These are phyloP conservation scores for Kwoniella sp. DNA, from an alignment of 768 basidiomycete species.

Conservation along the genomic window DNA sequence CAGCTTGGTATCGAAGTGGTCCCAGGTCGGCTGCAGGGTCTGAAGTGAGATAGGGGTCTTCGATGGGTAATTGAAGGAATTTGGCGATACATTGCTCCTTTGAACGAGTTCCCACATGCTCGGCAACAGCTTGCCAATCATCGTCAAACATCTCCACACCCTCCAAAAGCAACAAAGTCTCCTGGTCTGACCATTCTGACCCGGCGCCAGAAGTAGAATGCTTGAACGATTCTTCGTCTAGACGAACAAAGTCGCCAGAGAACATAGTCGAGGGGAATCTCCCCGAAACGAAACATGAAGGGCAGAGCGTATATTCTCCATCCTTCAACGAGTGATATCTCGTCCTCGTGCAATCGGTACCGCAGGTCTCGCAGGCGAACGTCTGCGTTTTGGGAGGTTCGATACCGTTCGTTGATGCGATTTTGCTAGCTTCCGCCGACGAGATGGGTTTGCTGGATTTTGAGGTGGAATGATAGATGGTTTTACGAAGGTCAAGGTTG, in stretches of 20 bases:
- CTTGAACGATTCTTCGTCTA: slow-evolving; percentile 55
- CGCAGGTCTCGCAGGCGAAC: slow-evolving; percentile 90
- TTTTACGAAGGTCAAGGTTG: slow-evolving; percentile 76
- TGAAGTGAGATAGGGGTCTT: slow-evolving; percentile 82
- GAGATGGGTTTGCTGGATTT: slow-evolving; percentile 75
- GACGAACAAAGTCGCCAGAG: slow-evolving; percentile 85
- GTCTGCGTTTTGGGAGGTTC: slow-evolving; percentile 58
- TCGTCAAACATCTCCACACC: slow-evolving; percentile 98
- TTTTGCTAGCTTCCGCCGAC: slow-evolving; percentile 65
- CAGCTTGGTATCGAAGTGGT: slow-evolving; percentile 48
- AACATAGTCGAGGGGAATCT: slow-evolving; percentile 96
- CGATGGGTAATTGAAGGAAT: slow-evolving; percentile 94
- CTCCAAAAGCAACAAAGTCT: slow-evolving; percentile 84
- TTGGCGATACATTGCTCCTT: slow-evolving; percentile 94
- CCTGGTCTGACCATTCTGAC: slow-evolving; percentile 86
- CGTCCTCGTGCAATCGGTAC: slow-evolving; percentile 81
- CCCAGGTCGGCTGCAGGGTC: slow-evolving; percentile 49
- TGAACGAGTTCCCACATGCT: slow-evolving; percentile 86
- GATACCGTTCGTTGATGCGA: slow-evolving; percentile 56
- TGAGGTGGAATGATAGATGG: slow-evolving; percentile 77
- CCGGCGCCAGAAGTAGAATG: slow-evolving; percentile 56
- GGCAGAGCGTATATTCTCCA: slow-evolving; percentile 86
- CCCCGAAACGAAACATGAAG: slow-evolving; percentile 90
- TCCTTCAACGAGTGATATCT: slow-evolving; percentile 93
- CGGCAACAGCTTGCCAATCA: slow-evolving; percentile 89